These are phyloP conservation scores for Raffaelea arxii DNA, from an alignment of 2,329 filamentous ascomycete species.

Conservation along the genomic window DNA sequence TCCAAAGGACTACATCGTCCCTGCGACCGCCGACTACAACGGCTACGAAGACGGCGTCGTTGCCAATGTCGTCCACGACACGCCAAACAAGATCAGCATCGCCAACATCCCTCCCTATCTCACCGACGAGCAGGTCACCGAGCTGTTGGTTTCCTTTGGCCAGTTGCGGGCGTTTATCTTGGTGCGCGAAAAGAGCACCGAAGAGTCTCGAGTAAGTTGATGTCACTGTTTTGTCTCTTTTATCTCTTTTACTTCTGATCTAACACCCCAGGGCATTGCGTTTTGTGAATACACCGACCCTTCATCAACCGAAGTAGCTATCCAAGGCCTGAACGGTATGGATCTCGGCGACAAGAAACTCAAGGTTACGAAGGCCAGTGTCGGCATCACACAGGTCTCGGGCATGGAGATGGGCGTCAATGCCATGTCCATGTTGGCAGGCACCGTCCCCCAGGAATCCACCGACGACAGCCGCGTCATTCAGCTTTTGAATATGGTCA, in stretches of 20 bases:
- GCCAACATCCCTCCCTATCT: conserved; percentile 83
- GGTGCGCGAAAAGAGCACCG: conserved; percentile 76
- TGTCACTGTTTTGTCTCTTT: background rate
- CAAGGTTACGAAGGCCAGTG: conserved; percentile 79
- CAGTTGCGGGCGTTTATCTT: conserved; percentile 86
- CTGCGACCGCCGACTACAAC: conserved; percentile 63
- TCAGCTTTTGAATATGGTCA: conserved; percentile 97
- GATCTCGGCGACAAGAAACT: conserved; percentile 80
- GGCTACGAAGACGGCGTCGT: conserved; percentile 68
- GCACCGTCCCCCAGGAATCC: conserved; percentile 68
- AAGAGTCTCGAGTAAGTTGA: conserved; percentile 70
- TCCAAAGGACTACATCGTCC: conserved; percentile 96
- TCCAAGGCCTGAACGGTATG: conserved; percentile 88
- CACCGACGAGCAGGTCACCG: conserved; percentile 81
- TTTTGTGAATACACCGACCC: conserved; percentile 92
- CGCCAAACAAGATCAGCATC: conserved; percentile 89
- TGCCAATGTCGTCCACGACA: conserved; percentile 76
- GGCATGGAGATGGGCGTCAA: conserved; percentile 94
- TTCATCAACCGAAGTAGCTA: conserved; percentile 67
- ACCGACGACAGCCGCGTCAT: conserved; percentile 73
- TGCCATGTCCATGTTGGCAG: conserved; percentile 95
- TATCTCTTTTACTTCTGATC: background rate
- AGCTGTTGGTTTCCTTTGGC: conserved; percentile 83
- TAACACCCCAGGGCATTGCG: conserved; percentile 64
- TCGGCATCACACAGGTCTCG: conserved; percentile 85